Conservation (phyloP, 306 rosid species). For the Vicia faba region DNA sequence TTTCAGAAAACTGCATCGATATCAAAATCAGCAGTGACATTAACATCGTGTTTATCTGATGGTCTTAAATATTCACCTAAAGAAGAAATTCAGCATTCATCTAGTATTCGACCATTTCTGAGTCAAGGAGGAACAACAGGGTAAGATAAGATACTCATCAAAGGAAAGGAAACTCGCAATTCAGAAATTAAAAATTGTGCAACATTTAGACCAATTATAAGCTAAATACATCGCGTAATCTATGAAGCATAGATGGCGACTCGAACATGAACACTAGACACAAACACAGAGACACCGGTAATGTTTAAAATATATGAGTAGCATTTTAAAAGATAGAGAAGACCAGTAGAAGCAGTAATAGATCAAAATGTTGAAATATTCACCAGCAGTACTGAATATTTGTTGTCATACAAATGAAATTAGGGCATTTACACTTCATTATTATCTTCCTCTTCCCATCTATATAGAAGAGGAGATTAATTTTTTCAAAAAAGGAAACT, state of each 20-base stretch:
- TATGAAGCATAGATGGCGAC: background rate
- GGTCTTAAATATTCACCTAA: slow-evolving; percentile 17
- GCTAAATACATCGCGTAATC: background rate
- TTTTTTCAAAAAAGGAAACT: no score
- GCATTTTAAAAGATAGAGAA: no score
- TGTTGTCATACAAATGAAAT: no score
- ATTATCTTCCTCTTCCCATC: no score
- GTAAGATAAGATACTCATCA: background rate
- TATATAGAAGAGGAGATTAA: no score
- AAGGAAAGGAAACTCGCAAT: slow-evolving; percentile 9
- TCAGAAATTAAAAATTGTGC: background rate
- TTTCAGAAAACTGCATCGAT: slow-evolving; percentile 27
- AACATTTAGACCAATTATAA: slow-evolving; percentile 6
- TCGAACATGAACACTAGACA: background rate
- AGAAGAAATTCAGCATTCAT: slow-evolving; percentile 14
- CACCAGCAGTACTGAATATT: no score
- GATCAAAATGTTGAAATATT: no score
- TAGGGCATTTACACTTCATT: no score
- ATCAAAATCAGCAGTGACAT: slow-evolving; percentile 8
- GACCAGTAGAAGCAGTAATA: no score
- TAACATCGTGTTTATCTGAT: slow-evolving; percentile 17
- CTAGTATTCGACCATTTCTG: background rate
- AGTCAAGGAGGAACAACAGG: slow-evolving; percentile 8
- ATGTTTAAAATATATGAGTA: no score
- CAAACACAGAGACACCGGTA: no score